Evolutionary conservation across 1,284 basidiomycete genomes (phyloP), one percentile per base, ranked within the genome.

Genomic region (Ustilago xerochloae): DNA sequence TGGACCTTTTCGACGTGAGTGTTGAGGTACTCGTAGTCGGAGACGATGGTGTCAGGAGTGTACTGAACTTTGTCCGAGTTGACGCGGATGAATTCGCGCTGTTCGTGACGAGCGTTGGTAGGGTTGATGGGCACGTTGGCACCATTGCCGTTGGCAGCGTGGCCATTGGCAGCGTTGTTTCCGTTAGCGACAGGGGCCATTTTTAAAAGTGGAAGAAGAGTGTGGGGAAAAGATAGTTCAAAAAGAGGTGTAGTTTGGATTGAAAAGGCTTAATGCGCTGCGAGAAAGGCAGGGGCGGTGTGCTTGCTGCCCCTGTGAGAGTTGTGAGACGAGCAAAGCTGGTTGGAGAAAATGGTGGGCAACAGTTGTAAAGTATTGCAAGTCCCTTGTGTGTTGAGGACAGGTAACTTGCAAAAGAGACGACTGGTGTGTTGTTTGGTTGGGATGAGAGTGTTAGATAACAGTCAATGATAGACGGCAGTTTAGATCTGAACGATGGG

Each of bases 301-400:
- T 82, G 82, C 60, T 75, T 78, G 62, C 55, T 75, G 78, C 82
- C 82, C 77, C 82, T 76, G 81, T 81, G 69, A 24, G 66, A 53
- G 79, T 81, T 81, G 70, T 81, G 82, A 48, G 68, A 75, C 38
- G 80, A 81, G 79, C 81, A 78, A 57, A 82, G 75, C 63, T 81
- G 77, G 71, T 83, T 82, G 71, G 81, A 71, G 73, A 79, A 84
- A 80, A 81, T 82, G 80, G 46, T 81, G 73, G 73, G 73, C 73
- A 75, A 75, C 63, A 48, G 55, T 43, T 43, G 41, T 49, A 36
- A 30, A 33, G 33, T 35, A 55, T 36, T 65, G 72, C 72, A 75
- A 75, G 72, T 63, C 72, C 60, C 59, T 54, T 69, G 15, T 51
- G 43, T 41, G 52, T 43, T 43, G 41, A 43, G 52, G 60, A 72